phyloP scores from a whole-genome alignment of 148 eudicot genomes.

The Diospyros lotus region DNA sequence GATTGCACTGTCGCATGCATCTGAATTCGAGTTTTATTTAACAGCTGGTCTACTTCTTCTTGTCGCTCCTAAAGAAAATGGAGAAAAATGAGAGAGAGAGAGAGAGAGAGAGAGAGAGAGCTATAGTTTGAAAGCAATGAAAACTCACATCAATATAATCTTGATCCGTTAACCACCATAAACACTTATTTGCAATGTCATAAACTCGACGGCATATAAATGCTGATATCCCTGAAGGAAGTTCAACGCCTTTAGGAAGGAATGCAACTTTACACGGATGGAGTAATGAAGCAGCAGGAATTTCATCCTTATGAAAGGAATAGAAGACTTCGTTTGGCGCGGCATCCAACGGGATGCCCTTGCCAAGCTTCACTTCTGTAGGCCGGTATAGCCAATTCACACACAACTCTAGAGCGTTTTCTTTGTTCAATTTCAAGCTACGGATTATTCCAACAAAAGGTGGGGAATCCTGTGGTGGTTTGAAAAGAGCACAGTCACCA shows the following conservation, averaged over 20 bases:
- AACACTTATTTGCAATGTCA: constrained; percentile 59
- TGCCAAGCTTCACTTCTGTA: constrained; percentile 55
- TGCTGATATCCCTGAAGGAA: constrained; percentile 66
- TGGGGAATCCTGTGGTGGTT: constrained; percentile 56
- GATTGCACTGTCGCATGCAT: constrained; percentile 75
- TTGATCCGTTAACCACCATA: constrained; percentile 83
- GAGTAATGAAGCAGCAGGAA: constrained; percentile 77
- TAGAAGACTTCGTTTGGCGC: constrained; percentile 83
- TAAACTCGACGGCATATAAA: constrained; percentile 79
- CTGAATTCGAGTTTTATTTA: constrained; percentile 52
- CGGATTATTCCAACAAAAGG: constrained; percentile 66
- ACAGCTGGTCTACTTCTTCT: constrained; percentile 76
- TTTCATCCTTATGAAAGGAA: constrained; percentile 77
- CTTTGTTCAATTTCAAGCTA: constrained; percentile 35
- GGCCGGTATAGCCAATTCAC: constrained; percentile 86
- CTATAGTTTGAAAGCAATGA: background rate
- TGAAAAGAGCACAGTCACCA: constrained; percentile 80
- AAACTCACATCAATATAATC: constrained; percentile 68
- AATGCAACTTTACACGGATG: constrained; percentile 96
- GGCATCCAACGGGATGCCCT: constrained; percentile 60
- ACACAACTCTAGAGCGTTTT: constrained; percentile 37
- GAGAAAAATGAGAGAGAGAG: background rate
- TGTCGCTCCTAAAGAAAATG: constrained; percentile 54
- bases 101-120: background rate
- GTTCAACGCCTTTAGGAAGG: constrained; percentile 70